Conservation (phyloP, 345 rosid genomes). For the Arabidopsis suecica region DNA sequence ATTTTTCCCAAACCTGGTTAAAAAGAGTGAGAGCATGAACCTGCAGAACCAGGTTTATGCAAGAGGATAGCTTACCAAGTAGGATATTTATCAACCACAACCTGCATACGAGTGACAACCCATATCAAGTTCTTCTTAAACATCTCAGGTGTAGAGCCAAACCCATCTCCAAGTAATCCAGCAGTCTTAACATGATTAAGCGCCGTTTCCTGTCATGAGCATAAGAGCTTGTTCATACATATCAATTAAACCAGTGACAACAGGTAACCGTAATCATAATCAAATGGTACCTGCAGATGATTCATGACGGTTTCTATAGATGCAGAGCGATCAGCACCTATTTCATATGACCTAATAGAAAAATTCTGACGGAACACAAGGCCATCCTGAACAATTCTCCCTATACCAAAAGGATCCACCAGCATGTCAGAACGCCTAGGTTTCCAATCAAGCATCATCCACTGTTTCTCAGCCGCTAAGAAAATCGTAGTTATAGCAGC, state of each 20-base stretch:
- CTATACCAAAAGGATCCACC: conserved; percentile 80
- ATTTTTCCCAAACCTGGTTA: not conserved
- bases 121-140: conserved; percentile 86
- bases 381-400: conserved; percentile 93
- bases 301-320: conserved; percentile 98
- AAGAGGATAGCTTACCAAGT: conserved; percentile 68
- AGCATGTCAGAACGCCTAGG: conserved; percentile 87
- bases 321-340: conserved; percentile 97
- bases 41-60: conserved; percentile 4
- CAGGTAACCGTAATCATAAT: not conserved
- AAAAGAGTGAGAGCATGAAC: conserved; percentile 1
- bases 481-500: conserved; percentile 97
- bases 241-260: not conserved
- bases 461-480: conserved; percentile 99
- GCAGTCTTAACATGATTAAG: conserved; percentile 88
- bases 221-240: conserved; percentile 15
- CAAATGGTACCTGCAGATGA: conserved; percentile 79
- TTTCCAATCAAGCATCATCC: conserved; percentile 99
- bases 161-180: conserved; percentile 91
- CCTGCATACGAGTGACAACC: conserved; percentile 96
- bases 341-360: conserved; percentile 94
- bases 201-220: conserved; percentile 79
- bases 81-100: conserved; percentile 91
- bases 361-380: conserved; percentile 84
- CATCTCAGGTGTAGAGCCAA: conserved; percentile 99